Percentiles rank a stretch among this genome's conserved stretches.
Evolutionary conservation across 2,329 filamentous ascomycete species (phyloP).

Genomic region (Thelonectria rubi): DNA sequence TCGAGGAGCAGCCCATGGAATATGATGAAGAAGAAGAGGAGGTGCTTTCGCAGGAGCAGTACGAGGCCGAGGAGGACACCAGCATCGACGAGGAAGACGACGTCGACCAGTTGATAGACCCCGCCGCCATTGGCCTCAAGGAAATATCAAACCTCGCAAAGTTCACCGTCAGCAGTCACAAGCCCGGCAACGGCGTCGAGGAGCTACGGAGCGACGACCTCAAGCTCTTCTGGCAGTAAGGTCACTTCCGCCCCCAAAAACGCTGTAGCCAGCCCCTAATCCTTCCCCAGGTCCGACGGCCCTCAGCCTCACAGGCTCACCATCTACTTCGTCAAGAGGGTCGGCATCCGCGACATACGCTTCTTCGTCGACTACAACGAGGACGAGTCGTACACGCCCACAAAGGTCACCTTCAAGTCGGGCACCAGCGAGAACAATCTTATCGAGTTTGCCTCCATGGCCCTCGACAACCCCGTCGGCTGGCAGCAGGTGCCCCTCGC

Average conservation of each 20-base stretch:
- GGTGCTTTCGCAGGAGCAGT: slow-evolving; percentile 43
- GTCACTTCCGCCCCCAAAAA: slow-evolving; percentile 24
- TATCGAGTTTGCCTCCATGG: slow-evolving; percentile 84
- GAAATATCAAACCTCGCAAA: slow-evolving; percentile 86
- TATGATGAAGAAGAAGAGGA: slow-evolving; percentile 43
- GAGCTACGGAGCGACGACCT: slow-evolving; percentile 79
- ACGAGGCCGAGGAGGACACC: slow-evolving; percentile 46
- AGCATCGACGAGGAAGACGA: slow-evolving; percentile 50
- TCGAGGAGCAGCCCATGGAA: slow-evolving; percentile 44
- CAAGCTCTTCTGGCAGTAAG: slow-evolving; percentile 80
- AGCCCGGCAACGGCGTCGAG: slow-evolving; percentile 80
- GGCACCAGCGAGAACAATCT: slow-evolving; percentile 93
- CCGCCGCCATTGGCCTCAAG: slow-evolving; percentile 68
- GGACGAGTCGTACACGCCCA: slow-evolving; percentile 97
- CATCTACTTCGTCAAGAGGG: slow-evolving; percentile 85
- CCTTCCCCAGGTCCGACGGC: slow-evolving; percentile 73
- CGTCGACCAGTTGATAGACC: slow-evolving; percentile 58
- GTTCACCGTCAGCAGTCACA: slow-evolving; percentile 84
- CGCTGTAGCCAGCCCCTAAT: not conserved
- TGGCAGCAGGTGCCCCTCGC: slow-evolving; percentile 85
- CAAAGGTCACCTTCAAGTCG: slow-evolving; percentile 86
- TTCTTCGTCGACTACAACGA: slow-evolving; percentile 90
- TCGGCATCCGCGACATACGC: slow-evolving; percentile 80
- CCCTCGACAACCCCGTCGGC: slow-evolving; percentile 80
- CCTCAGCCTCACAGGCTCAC: slow-evolving; percentile 85